Conservation (phyloP, 176 grass and related monocot genomes). For the Oryza australiensis region DNA sequence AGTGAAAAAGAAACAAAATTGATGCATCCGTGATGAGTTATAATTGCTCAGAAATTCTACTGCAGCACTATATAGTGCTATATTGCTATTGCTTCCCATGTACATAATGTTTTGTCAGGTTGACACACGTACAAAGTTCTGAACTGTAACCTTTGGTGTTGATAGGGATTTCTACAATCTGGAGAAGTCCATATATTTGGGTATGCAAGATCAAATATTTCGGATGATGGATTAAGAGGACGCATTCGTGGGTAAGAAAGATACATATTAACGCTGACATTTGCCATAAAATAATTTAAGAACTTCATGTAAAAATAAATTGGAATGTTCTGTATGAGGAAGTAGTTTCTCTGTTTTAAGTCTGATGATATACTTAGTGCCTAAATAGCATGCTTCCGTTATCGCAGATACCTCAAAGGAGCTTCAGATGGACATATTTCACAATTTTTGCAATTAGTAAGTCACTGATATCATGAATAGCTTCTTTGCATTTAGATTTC, state of each 20-base stretch:
- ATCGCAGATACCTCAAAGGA: constrained; percentile 75
- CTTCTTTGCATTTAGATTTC: constrained; percentile 6
- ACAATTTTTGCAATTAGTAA: constrained; percentile 78
- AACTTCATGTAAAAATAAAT: not conserved
- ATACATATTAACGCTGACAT: not conserved
- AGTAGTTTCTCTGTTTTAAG: constrained; percentile 6
- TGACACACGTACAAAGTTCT: constrained; percentile 16
- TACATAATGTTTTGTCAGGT: constrained; percentile 28
- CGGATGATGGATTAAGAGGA: constrained; percentile 81
- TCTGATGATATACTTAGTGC: not conserved
- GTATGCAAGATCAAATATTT: constrained; percentile 90
- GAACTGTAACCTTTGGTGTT: constrained; percentile 20
- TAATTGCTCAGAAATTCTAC: not conserved
- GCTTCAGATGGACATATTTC: constrained; percentile 70
- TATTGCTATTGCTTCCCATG: not conserved
- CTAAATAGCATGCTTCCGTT: constrained; percentile 5
- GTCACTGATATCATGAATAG: constrained; percentile 16
- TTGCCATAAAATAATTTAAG: not conserved
- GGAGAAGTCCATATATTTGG: constrained; percentile 88
- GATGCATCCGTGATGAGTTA: not conserved
- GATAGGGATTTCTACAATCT: constrained; percentile 74
- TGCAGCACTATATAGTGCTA: not conserved
- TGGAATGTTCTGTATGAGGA: not conserved
- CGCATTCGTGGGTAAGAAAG: constrained; percentile 67
- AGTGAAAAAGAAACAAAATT: constrained; percentile 9